These are phyloP conservation scores for Deinandra increscens DNA, from an alignment of 129 eudicot species.

Conservation along the genomic window DNA sequence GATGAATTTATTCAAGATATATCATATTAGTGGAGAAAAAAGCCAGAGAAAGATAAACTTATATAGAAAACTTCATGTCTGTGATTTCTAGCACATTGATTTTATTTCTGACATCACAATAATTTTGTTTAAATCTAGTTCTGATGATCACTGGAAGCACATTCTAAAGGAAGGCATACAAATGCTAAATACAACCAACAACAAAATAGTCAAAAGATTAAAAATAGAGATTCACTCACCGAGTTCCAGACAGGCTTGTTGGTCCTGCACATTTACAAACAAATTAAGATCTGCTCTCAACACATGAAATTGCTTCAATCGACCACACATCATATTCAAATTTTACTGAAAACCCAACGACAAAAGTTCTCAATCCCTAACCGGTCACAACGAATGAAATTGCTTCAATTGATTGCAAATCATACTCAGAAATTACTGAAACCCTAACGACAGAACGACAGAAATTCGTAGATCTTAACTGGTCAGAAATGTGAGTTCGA, in stretches of 20 bases:
- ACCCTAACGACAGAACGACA: not conserved
- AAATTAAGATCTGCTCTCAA: not conserved
- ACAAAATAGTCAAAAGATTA: not conserved
- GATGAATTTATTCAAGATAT: not conserved
- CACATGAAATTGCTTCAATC: too few relatives aligned
- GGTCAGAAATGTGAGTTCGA: conserved; percentile 60
- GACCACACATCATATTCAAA: too few relatives aligned
- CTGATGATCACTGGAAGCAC: too few relatives aligned
- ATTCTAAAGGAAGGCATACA: conserved; percentile 4
- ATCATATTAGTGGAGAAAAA: not conserved
- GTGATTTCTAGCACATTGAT: too few relatives aligned
- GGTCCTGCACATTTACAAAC: conserved; percentile 54
- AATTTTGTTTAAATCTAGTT: too few relatives aligned
- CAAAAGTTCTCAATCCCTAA: too few relatives aligned
- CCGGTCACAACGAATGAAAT: conserved; percentile 14
- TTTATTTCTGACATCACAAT: too few relatives aligned
- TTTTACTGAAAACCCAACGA: too few relatives aligned
- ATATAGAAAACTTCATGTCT: too few relatives aligned
- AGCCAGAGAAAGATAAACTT: not conserved
- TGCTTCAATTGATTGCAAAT: not conserved
- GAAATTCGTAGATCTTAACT: conserved; percentile 38
- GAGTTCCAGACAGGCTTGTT: conserved; percentile 80
- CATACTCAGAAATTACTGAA: not conserved
- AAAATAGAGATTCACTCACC: conserved; percentile 49
- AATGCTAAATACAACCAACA: not conserved